Percentiles rank a stretch among this genome's conserved stretches.
These are phyloP conservation scores for Neocatenulostroma microsporum DNA, from an alignment of 2,329 filamentous ascomycete species.

Conservation along the genomic window DNA sequence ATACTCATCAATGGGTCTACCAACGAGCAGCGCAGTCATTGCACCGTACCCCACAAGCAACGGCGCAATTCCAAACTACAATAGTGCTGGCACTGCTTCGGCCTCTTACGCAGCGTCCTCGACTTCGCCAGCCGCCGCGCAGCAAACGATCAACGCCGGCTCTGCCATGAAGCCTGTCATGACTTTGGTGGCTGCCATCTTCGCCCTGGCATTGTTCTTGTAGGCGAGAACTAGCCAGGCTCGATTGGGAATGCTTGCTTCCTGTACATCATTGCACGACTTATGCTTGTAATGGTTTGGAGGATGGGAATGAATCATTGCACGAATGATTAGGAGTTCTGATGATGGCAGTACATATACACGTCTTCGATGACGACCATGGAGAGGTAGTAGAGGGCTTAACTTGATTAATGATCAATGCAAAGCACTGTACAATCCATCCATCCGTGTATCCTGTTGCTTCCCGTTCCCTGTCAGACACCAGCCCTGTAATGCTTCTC, in stretches of 20 bases:
- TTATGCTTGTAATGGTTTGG: neutral
- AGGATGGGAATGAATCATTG: too few relatives aligned
- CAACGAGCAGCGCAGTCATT: constrained; percentile 1
- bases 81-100: neutral
- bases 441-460: too few relatives aligned
- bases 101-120: neutral
- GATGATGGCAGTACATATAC: too few relatives aligned
- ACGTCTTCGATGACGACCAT: too few relatives aligned
- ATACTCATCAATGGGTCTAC: constrained; percentile 8
- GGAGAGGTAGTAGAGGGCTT: too few relatives aligned
- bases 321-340: too few relatives aligned
- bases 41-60: constrained; percentile 6
- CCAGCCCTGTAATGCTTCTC: too few relatives aligned
- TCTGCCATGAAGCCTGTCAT: constrained; percentile 5
- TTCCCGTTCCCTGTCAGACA: too few relatives aligned
- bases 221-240: neutral
- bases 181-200: constrained; percentile 4
- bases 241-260: too few relatives aligned
- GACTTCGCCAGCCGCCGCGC: neutral
- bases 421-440: too few relatives aligned
- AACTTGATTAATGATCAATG: too few relatives aligned
- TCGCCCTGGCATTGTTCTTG: constrained; percentile 7
- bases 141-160: constrained; percentile 5
- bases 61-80: neutral
- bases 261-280: too few relatives aligned